Evolutionary conservation across 2,329 filamentous ascomycete species (phyloP), one percentile per base, ranked within the genome.

Genomic region (Xylaria sp.): DNA sequence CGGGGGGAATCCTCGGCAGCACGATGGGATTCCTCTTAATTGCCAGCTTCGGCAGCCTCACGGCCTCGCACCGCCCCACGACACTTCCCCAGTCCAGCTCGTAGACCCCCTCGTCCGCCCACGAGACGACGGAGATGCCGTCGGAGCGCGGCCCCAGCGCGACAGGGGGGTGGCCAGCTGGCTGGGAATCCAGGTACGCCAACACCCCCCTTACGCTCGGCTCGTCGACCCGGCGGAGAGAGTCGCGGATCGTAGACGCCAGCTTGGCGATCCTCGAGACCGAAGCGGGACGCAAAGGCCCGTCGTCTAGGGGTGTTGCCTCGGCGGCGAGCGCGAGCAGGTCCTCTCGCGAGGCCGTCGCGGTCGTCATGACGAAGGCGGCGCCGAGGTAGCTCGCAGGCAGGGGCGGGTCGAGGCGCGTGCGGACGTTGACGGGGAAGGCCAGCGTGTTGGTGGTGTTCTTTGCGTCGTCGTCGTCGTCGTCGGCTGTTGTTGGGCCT

Each of bases 61-160:
- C 66, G 1, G 65, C 53, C 11, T 69, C 68, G 44, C 67, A 69
- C 20, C 45, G 56, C 3, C 65, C 66, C 1, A 66, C 11, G 0
- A 21, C 38, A 3, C 48, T 40, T 1, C 67, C 68, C 67, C 67
- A 70, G 21, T 66, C 46, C 2, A 70, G 57, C 39, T 61, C 61
- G 34, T 65, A 67, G 16, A 57, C 50, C 3, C 47, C 52, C 42
- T 70, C 54, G 22, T 66, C 64, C 1, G 68, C 68, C 67, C 68
- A 70, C 7, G 67, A 69, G n/a, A 70, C 66, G 11, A 69, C 60
- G n/a, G 65, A 67, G 5, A 66, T 59, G 7, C 56, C 59, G 34
- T 58, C 56, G 22, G 61, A 59, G 2, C 41, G 60, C 4, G 61
- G 63, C 4, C 61, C 64, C 16, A 64, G 45, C 5, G 47, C 55